Conservation (phyloP, 1,139 yeast genomes). For the Pichia cactophila region DNA sequence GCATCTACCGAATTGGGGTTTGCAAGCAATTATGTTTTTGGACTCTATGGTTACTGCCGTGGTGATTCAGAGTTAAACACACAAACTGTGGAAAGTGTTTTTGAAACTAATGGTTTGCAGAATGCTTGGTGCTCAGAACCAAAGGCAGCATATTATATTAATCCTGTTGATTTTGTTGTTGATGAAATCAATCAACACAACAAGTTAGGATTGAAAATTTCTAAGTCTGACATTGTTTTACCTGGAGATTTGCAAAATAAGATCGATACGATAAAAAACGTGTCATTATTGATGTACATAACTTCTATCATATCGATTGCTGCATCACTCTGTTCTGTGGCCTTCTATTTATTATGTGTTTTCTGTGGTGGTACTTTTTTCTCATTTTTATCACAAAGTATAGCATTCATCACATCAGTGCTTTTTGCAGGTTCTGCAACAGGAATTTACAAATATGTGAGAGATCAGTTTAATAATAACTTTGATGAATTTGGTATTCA, state of each 20-base stretch:
- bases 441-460: slow-evolving; percentile 33
- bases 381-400: slow-evolving; percentile 27
- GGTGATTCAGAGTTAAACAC: slow-evolving; percentile 34
- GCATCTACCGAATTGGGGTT: slow-evolving; percentile 38
- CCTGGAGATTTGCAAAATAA: slow-evolving; percentile 31
- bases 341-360: slow-evolving; percentile 29
- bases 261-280: slow-evolving; percentile 30
- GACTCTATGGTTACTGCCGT: slow-evolving; percentile 71
- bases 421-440: slow-evolving; percentile 40
- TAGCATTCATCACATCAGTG: slow-evolving; percentile 27
- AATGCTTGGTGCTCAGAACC: slow-evolving; percentile 53
- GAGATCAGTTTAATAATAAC: slow-evolving; percentile 33
- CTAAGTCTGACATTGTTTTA: slow-evolving; percentile 19
- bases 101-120: slow-evolving; percentile 29
- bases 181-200: slow-evolving; percentile 29
- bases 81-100: slow-evolving; percentile 3
- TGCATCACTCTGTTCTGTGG: slow-evolving; percentile 34
- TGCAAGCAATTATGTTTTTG: slow-evolving; percentile 53
- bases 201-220: slow-evolving; percentile 18
- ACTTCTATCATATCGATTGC: slow-evolving; percentile 39
- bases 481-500: slow-evolving; percentile 31
- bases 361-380: slow-evolving; percentile 28
- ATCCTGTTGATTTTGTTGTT: slow-evolving; percentile 44
- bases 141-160: slow-evolving; percentile 41
- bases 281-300: slow-evolving; percentile 40